Conservation (phyloP, 2,329 filamentous ascomycete species). For the Cladosporium cucumerinum region DNA sequence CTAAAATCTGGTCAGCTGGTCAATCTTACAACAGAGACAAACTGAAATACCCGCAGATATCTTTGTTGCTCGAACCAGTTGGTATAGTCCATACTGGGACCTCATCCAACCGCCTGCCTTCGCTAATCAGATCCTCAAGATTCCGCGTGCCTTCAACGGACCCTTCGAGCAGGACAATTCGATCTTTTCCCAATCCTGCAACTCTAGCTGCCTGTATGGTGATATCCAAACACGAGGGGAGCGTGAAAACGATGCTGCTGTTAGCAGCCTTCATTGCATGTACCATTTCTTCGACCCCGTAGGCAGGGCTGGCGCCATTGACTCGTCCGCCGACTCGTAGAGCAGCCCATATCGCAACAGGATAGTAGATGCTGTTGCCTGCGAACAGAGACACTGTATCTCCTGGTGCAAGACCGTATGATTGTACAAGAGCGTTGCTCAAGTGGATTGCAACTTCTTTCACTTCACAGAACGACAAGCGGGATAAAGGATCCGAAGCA, state of each 20-base stretch:
- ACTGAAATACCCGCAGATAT: slow-evolving; percentile 36
- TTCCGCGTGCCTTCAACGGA: neutral
- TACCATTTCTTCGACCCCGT: slow-evolving; percentile 65
- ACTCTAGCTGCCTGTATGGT: slow-evolving; percentile 51
- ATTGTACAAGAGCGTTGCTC: slow-evolving; percentile 57
- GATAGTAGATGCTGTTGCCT: slow-evolving; percentile 65
- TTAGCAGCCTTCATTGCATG: slow-evolving; percentile 59
- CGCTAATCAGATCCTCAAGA: slow-evolving; percentile 37
- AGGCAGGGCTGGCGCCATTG: slow-evolving; percentile 62
- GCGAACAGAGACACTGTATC: slow-evolving; percentile 61
- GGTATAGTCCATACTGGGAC: slow-evolving; percentile 48
- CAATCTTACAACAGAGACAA: too few relatives aligned
- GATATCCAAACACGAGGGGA: slow-evolving; percentile 51
- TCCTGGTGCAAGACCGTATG: slow-evolving; percentile 52
- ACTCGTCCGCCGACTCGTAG: slow-evolving; percentile 56
- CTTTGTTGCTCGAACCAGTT: slow-evolving; percentile 50
- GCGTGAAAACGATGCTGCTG: slow-evolving; percentile 56
- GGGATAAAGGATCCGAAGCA: slow-evolving; percentile 33
- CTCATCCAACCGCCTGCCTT: slow-evolving; percentile 30
- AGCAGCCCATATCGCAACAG: slow-evolving; percentile 58
- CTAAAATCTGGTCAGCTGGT: neutral
- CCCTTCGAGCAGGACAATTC: slow-evolving; percentile 12
- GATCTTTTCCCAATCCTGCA: slow-evolving; percentile 28
- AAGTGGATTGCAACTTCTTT: slow-evolving; percentile 56
- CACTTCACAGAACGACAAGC: slow-evolving; percentile 33